A percentile compares a stretch with the other conserved stretches of the same genome.
Conservation (phyloP, 148 eudicot species). For the Amaranthus hypochondriacus region DNA sequence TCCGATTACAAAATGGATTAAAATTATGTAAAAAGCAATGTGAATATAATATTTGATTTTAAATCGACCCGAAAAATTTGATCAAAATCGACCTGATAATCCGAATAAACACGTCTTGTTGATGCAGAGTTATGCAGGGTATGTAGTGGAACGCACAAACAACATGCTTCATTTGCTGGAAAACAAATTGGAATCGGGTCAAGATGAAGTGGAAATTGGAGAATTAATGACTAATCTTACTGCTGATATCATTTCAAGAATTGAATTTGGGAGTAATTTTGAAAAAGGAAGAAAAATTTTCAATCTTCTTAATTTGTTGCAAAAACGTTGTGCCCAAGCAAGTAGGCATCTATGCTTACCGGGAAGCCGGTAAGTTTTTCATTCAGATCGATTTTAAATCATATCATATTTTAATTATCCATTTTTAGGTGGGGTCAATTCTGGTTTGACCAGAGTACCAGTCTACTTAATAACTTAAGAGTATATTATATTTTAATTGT, state of each 20-base stretch:
- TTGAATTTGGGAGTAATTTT: constrained; percentile 70
- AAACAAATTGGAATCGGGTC: constrained; percentile 26
- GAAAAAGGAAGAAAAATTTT: constrained; percentile 85
- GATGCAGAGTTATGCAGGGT: constrained; percentile 66
- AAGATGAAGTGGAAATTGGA: constrained; percentile 77
- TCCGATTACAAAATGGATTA: no score
- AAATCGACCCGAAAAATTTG: no score
- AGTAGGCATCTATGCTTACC: constrained; percentile 79
- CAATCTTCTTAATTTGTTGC: constrained; percentile 50
- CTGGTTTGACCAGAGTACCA: no score
- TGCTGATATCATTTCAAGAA: constrained; percentile 78
- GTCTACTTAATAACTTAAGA: no score
- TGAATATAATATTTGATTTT: no score
- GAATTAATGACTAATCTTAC: constrained; percentile 60
- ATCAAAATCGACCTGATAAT: no score
- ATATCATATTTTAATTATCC: no score
- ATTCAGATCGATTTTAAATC: no score
- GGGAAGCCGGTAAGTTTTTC: constrained; percentile 60
- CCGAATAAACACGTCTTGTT: neutral
- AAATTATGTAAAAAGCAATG: no score
- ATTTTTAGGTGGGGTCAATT: no score
- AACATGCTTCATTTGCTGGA: constrained; percentile 48
- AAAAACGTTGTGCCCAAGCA: constrained; percentile 79
- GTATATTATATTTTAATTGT: no score
- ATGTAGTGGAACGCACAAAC: constrained; percentile 79